These are phyloP conservation scores for Juncus inflexus DNA, from an alignment of 176 grass and related monocot genomes.

Conservation along the genomic window DNA sequence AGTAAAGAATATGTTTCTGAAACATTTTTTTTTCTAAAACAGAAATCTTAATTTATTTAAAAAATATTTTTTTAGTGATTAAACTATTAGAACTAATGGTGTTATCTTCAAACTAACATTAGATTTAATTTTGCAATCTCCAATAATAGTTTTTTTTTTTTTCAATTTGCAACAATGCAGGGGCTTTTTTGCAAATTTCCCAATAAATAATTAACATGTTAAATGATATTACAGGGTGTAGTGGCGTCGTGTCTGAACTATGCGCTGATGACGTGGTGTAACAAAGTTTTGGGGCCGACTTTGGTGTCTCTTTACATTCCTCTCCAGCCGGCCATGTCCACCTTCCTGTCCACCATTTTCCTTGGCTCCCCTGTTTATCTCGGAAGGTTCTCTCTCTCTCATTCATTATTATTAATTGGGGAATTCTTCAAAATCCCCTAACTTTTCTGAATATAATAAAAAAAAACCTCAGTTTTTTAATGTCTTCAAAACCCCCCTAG, in stretches of 20 bases:
- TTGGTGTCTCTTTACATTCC: conserved; percentile 81
- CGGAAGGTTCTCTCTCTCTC: conserved; percentile 50
- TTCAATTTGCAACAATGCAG: no score
- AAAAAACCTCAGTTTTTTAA: background rate
- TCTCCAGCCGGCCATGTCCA: conserved; percentile 82
- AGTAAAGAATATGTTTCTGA: no score
- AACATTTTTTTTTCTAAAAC: no score
- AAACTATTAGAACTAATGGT: no score
- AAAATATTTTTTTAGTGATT: no score
- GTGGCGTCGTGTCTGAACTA: conserved; percentile 88
- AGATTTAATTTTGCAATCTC: no score
- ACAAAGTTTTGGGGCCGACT: conserved; percentile 89
- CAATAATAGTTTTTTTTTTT: no score
- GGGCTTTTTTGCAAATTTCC: no score
- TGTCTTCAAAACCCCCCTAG: no score
- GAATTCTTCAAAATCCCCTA: background rate
- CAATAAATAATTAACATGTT: background rate
- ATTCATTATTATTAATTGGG: conserved; percentile 6
- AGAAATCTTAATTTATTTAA: no score
- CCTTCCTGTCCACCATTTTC: conserved; percentile 81
- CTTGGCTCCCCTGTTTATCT: conserved; percentile 82
- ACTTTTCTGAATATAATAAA: background rate
- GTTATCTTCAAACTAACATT: no score
- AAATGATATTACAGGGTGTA: conserved; percentile 52
- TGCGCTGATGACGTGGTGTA: conserved; percentile 86